Conservation (phyloP, 768 basidiomycete genomes). For the Tremella fuciformis region DNA sequence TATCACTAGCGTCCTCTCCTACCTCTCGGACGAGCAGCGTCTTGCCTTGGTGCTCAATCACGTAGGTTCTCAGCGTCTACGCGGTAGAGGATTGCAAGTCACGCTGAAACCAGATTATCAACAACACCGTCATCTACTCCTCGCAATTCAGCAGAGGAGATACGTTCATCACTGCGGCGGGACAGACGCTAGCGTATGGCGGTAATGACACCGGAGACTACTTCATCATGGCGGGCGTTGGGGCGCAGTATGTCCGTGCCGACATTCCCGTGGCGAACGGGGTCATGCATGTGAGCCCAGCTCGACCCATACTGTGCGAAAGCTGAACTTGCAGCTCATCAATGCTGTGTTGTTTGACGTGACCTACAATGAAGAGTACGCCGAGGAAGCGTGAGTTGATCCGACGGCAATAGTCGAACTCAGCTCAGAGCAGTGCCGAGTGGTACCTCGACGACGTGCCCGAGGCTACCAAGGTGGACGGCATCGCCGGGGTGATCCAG, state of each 20-base stretch:
- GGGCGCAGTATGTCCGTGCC: constrained; percentile 18
- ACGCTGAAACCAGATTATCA: constrained; percentile 24
- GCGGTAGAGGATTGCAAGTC: too few relatives aligned
- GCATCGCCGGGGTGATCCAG: too few relatives aligned
- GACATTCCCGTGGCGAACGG: constrained; percentile 34
- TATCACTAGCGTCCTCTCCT: constrained; percentile 1
- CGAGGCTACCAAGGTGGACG: too few relatives aligned
- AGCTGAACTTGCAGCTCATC: constrained; percentile 20
- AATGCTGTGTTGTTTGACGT: constrained; percentile 16
- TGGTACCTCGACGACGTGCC: too few relatives aligned
- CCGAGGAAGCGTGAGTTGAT: too few relatives aligned
- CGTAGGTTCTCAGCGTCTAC: constrained; percentile 19
- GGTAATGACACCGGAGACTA: constrained; percentile 24
- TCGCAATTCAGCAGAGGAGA: constrained; percentile 15
- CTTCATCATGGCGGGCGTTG: constrained; percentile 6
- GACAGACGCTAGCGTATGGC: constrained; percentile 24
- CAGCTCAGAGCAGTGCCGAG: too few relatives aligned
- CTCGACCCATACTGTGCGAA: background rate
- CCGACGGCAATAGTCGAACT: too few relatives aligned
- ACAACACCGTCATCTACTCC: constrained; percentile 28
- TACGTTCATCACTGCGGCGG: constrained; percentile 24
- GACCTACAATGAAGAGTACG: too few relatives aligned
- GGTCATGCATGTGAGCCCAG: constrained; percentile 27
- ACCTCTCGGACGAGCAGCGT: background rate
- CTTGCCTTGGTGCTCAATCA: constrained; percentile 26